These are phyloP conservation scores for Massarina eburnea DNA, from an alignment of 2,329 filamentous ascomycete genomes.

Conservation along the genomic window DNA sequence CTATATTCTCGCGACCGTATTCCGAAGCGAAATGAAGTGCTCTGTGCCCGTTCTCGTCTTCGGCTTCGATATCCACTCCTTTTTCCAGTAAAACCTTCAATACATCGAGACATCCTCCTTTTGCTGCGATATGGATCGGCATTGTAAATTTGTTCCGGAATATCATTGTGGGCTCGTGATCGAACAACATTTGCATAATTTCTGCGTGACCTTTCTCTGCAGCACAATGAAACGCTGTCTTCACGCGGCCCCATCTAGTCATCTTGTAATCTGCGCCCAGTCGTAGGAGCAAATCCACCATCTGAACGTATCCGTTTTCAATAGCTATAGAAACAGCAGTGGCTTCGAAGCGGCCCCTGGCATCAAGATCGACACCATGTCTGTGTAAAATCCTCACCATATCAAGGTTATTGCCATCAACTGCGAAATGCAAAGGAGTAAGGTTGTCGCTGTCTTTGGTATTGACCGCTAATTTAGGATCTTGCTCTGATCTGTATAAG, in stretches of 20 bases:
- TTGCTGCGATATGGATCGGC: neutral
- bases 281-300: neutral
- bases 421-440: conserved; percentile 9
- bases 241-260: neutral
- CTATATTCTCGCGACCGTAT: neutral
- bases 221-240: neutral
- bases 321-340: neutral
- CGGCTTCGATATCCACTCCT: neutral
- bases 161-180: neutral
- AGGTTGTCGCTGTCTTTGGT: conserved; percentile 8
- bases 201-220: conserved; percentile 7
- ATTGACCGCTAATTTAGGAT: conserved; percentile 6
- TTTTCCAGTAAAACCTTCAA: neutral
- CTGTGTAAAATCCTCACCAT: neutral
- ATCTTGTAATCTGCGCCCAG: neutral
- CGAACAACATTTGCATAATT: conserved; percentile 10
- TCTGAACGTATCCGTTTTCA: neutral
- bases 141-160: neutral
- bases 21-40: neutral
- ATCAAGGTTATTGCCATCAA: neutral
- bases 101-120: neutral
- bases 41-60: no score
- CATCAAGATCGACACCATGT: neutral
- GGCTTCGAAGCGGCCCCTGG: neutral
- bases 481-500: conserved; percentile 4